Conservation (phyloP, 305 asterid genomes). For the Vinca major region DNA sequence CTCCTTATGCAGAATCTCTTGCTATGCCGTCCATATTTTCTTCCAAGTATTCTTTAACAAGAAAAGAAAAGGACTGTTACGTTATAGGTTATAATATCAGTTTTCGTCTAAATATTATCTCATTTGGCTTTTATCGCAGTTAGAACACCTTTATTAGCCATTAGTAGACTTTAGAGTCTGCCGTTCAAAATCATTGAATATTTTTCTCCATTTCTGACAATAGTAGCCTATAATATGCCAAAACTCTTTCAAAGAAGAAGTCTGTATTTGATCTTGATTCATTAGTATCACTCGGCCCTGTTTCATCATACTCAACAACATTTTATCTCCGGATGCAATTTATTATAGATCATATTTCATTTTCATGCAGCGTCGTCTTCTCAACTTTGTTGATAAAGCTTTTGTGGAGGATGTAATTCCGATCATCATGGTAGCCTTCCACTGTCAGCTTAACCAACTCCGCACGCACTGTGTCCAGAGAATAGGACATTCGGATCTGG, state of each 20-base stretch:
- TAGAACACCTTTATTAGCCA: not conserved
- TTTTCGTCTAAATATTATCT: not conserved
- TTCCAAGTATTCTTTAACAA: not conserved
- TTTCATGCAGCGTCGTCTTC: constrained; percentile 45
- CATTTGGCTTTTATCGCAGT: not conserved
- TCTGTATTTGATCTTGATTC: not conserved
- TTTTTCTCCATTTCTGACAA: not conserved
- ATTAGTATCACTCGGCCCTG: not conserved
- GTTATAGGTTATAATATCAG: not conserved
- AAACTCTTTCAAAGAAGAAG: not conserved
- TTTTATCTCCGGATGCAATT: not conserved
- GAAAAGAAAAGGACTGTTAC: not conserved
- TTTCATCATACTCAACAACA: not conserved
- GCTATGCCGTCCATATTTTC: not conserved
- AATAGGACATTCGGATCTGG: constrained; percentile 48
- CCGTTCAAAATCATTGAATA: not conserved
- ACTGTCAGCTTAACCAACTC: constrained; percentile 36
- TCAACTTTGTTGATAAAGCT: constrained; percentile 50
- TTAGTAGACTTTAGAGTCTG: not conserved
- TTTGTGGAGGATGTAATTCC: constrained; percentile 55
- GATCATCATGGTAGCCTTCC: constrained; percentile 49
- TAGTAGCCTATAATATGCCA: not conserved
- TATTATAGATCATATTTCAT: not conserved
- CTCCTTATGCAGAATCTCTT: not conserved
- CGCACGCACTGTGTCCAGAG: constrained; percentile 34